Evolutionary conservation across 1,284 basidiomycete species (phyloP), one percentile per base, ranked within the genome.

Genomic region (Cutaneotrichosporon spelunceum): DNA sequence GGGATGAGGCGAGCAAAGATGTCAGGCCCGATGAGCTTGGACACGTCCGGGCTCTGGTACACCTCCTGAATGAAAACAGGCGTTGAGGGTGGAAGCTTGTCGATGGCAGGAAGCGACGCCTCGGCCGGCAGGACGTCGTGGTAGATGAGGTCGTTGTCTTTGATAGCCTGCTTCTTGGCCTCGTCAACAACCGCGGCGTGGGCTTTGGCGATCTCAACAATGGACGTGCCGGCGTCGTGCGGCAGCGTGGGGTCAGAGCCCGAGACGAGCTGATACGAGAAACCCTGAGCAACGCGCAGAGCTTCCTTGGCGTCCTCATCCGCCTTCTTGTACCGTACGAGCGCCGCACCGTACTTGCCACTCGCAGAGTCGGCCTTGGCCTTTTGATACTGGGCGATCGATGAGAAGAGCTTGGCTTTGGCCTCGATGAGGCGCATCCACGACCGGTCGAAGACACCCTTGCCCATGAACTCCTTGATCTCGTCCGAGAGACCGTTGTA

Each of bases 111-210:
- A 0, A 99, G 83, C 0, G 89, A 84, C 21, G 93, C 90, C 16
- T 88, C 84, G 4, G 88, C 82, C 0, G 93, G 92, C 0, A 94
- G 80, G 59, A 95, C 85, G n/a, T 92, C 92, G 74, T 99, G 94
- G 81, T 99, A 99, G 68, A 99, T 96, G 52, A 99, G 84, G 73
- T 99, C 95, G 77, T 99, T 99, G 80, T 97, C 93, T 61, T 89
- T 87, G 60, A 87, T 84, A 0, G 90, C 90, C 60, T 90, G 87
- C 56, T 80, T 82, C 74, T 87, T 88, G 60, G 86, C 86, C 68
- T 95, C 93, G 0, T 84, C 82, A 69, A 89, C 88, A 29, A 93
- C 79, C 1, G 89, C 85, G 8, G 88, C 81, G 66, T 95, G 93
- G 0, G 88, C 84, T 74, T 94, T 94, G 24, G 88, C 87, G 52